A percentile compares a stretch with the other conserved stretches of the same genome.
Evolutionary conservation across 2,329 filamentous ascomycete genomes (phyloP).

Genomic region (Nakataea oryzae): DNA sequence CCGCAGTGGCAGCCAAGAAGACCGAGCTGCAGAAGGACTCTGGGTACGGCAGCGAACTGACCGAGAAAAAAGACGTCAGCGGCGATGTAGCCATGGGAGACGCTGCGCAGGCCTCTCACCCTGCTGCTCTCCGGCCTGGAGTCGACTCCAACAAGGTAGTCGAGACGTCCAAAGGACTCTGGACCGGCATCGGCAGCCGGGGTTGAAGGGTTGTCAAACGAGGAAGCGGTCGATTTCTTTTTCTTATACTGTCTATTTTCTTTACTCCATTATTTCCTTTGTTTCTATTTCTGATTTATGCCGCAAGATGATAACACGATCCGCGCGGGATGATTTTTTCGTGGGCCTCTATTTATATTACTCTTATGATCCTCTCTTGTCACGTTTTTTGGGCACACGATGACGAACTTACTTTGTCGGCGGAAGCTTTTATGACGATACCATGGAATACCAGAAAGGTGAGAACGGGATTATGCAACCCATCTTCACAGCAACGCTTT

Average conservation of each 20-base stretch:
- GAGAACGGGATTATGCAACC: background rate
- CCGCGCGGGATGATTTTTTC: background rate
- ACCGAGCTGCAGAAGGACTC: constrained; percentile 26
- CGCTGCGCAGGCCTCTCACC: constrained; percentile 21
- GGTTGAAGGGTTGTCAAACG: constrained; percentile 5
- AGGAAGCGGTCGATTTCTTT: background rate
- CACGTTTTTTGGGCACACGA: background rate
- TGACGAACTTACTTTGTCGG: background rate
- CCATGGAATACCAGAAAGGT: background rate
- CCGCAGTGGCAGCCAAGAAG: constrained; percentile 8
- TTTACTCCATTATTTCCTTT: background rate
- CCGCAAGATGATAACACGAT: background rate
- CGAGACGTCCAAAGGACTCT: constrained; percentile 55
- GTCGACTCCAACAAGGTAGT: constrained; percentile 44
- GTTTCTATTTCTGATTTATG: background rate
- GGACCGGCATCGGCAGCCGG: constrained; percentile 28
- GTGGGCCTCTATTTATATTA: background rate
- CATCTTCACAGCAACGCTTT: background rate
- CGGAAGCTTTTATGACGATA: background rate
- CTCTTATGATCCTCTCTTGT: background rate
- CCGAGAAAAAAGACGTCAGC: constrained; percentile 16
- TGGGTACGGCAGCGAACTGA: constrained; percentile 33
- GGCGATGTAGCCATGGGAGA: constrained; percentile 39
- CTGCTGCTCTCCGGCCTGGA: constrained; percentile 43
- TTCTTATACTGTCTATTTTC: background rate